Percentiles rank a stretch among this genome's conserved stretches.
Evolutionary conservation across 2,329 filamentous ascomycete species (phyloP).

Genomic region (Botrytis pseudocinerea): DNA sequence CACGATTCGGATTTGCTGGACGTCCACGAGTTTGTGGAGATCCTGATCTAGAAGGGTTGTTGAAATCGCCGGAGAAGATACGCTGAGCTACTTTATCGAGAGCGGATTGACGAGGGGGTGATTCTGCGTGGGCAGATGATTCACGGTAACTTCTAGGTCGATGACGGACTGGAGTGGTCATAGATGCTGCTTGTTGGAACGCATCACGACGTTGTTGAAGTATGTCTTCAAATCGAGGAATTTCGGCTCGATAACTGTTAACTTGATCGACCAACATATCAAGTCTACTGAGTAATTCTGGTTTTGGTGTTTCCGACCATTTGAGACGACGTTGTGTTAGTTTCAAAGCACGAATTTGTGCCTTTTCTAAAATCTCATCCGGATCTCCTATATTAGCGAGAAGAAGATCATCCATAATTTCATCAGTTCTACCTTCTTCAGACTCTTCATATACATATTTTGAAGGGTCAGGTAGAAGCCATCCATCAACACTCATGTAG

Average conservation of each 20-base stretch:
- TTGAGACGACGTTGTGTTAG: conserved; percentile 55
- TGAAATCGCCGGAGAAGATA: conserved; percentile 53
- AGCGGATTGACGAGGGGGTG: conserved; percentile 55
- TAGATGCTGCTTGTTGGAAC: conserved; percentile 58
- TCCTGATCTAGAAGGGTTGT: conserved; percentile 38
- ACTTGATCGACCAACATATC: conserved; percentile 64
- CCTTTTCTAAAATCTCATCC: conserved; percentile 45
- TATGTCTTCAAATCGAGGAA: conserved; percentile 73
- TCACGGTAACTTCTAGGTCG: conserved; percentile 49
- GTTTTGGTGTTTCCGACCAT: conserved; percentile 53
- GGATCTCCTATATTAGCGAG: conserved; percentile 27
- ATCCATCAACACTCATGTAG: conserved; percentile 83
- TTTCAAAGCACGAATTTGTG: conserved; percentile 50
- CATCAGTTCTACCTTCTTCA: conserved; percentile 37
- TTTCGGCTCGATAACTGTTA: conserved; percentile 58
- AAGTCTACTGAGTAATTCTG: conserved; percentile 58
- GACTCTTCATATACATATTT: conserved; percentile 59
- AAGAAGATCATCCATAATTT: conserved; percentile 42
- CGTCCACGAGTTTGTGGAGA: conserved; percentile 39
- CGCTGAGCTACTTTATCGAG: conserved; percentile 64
- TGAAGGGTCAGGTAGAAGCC: conserved; percentile 76
- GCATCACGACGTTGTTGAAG: conserved; percentile 65
- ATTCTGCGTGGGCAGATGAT: conserved; percentile 48
- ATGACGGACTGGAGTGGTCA: conserved; percentile 35
- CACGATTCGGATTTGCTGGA: conserved; percentile 27